These are phyloP conservation scores for Babesia gibsoni DNA, from an alignment of 169 alveolate genomes.

Conservation along the genomic window DNA sequence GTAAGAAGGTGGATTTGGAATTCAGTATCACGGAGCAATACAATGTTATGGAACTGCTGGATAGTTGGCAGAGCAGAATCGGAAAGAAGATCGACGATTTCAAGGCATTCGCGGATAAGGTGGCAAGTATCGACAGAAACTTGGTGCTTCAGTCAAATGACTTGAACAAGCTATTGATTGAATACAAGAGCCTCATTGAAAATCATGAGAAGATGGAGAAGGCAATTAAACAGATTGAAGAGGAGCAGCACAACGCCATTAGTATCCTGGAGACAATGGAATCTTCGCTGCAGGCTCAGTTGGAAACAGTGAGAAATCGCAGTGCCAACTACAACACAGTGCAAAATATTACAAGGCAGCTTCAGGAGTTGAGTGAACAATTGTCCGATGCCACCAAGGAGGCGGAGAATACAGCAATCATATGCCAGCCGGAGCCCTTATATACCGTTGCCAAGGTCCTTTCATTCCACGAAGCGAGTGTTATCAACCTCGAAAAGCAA, in stretches of 20 bases:
- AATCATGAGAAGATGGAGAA: slow-evolving; percentile 56
- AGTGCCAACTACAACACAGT: slow-evolving; percentile 42
- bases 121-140: slow-evolving; percentile 44
- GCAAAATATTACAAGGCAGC: slow-evolving; percentile 51
- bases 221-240: slow-evolving; percentile 50
- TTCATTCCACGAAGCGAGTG: slow-evolving; percentile 57
- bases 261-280: slow-evolving; percentile 51
- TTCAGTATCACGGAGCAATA: slow-evolving; percentile 53
- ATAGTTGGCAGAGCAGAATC: slow-evolving; percentile 55
- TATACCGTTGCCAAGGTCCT: slow-evolving; percentile 63
- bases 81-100: slow-evolving; percentile 42
- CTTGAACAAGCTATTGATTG: slow-evolving; percentile 36
- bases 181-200: slow-evolving; percentile 40
- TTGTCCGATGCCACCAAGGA: slow-evolving; percentile 43
- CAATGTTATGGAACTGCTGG: slow-evolving; percentile 40
- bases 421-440: slow-evolving; percentile 65
- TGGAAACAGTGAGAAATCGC: slow-evolving; percentile 21
- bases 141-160: slow-evolving; percentile 45
- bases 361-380: slow-evolving; percentile 57
- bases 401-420: slow-evolving; percentile 51
- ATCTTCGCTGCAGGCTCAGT: slow-evolving; percentile 25
- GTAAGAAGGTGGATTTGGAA: slow-evolving; percentile 42
- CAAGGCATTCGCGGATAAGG: slow-evolving; percentile 56
- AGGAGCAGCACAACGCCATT: slow-evolving; percentile 55
- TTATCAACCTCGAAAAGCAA: slow-evolving; percentile 50